phyloP scores from a whole-genome alignment of 2,329 filamentous ascomycete species.

The Fusarium decemcellulare region DNA sequence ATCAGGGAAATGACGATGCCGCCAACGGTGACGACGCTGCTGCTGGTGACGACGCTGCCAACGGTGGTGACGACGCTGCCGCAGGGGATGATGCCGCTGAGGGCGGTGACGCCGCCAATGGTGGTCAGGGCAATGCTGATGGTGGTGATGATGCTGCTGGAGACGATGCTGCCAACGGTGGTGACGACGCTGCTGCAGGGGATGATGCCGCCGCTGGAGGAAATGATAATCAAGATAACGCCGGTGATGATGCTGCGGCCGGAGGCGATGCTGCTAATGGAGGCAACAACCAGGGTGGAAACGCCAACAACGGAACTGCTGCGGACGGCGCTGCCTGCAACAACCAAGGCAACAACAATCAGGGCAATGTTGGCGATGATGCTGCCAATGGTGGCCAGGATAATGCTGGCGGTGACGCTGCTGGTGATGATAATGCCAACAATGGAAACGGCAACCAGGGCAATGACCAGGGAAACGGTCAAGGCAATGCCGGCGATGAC shows the following conservation, averaged over 20 bases:
- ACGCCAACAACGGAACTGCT: background rate
- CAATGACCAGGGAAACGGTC: background rate
- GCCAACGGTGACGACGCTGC: slow-evolving; percentile 47
- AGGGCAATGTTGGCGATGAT: background rate
- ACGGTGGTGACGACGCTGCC: slow-evolving; percentile 38
- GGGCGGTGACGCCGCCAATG: slow-evolving; percentile 4
- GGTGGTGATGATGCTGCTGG: background rate
- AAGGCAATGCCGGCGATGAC: background rate
- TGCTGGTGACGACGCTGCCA: slow-evolving; percentile 52
- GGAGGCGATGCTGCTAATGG: background rate
- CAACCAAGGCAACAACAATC: background rate
- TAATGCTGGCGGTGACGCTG: background rate
- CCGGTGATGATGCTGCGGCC: background rate
- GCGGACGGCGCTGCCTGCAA: background rate
- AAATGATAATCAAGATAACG: background rate
- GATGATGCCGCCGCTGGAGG: slow-evolving; percentile 17
- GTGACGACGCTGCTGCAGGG: slow-evolving; percentile 6
- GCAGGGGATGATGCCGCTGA: background rate
- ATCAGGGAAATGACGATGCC: slow-evolving; percentile 31
- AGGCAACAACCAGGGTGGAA: slow-evolving; percentile 1
- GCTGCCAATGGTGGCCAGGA: background rate
- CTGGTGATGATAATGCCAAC: background rate
- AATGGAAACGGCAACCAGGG: background rate
- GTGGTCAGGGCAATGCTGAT: slow-evolving; percentile 1
- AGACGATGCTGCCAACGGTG: slow-evolving; percentile 7